Conservation (phyloP, 352 stramenopile genomes). For the Phytophthora tentaculata region DNA sequence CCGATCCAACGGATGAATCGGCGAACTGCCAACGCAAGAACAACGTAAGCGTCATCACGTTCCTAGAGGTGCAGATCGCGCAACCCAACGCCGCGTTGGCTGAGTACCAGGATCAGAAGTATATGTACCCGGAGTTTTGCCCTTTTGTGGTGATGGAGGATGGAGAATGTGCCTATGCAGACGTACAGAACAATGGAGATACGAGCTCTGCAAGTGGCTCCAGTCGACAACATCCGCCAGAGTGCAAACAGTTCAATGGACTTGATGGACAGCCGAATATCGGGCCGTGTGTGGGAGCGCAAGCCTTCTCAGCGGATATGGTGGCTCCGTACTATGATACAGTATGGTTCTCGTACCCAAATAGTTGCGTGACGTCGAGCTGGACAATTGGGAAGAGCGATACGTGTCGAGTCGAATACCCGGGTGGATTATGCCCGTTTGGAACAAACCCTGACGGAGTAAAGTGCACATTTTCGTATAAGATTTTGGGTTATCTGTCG, state of each 20-base stretch:
- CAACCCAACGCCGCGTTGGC: slow-evolving; percentile 65
- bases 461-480: slow-evolving; percentile 61
- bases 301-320: slow-evolving; percentile 61
- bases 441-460: slow-evolving; percentile 56
- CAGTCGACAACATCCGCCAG: slow-evolving; percentile 32
- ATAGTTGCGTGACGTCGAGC: slow-evolving; percentile 60
- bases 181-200: slow-evolving; percentile 27
- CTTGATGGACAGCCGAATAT: slow-evolving; percentile 58
- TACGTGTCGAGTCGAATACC: slow-evolving; percentile 40
- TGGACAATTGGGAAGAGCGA: slow-evolving; percentile 57
- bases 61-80: slow-evolving; percentile 68
- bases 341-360: slow-evolving; percentile 81
- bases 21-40: slow-evolving; percentile 55
- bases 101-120: slow-evolving; percentile 62
- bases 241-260: slow-evolving; percentile 75
- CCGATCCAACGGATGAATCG: slow-evolving; percentile 25
- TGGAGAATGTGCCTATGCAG: slow-evolving; percentile 52
- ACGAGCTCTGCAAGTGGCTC: slow-evolving; percentile 25
- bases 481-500: slow-evolving; percentile 61
- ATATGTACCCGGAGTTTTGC: slow-evolving; percentile 75
- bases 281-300: slow-evolving; percentile 63
- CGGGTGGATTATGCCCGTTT: slow-evolving; percentile 64
- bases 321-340: slow-evolving; percentile 67
- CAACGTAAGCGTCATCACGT: slow-evolving; percentile 68
- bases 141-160: slow-evolving; percentile 72